Evolutionary conservation across 371 early-diverging fungal genomes (phyloP).

Genomic region (Mortierella sp.): DNA sequence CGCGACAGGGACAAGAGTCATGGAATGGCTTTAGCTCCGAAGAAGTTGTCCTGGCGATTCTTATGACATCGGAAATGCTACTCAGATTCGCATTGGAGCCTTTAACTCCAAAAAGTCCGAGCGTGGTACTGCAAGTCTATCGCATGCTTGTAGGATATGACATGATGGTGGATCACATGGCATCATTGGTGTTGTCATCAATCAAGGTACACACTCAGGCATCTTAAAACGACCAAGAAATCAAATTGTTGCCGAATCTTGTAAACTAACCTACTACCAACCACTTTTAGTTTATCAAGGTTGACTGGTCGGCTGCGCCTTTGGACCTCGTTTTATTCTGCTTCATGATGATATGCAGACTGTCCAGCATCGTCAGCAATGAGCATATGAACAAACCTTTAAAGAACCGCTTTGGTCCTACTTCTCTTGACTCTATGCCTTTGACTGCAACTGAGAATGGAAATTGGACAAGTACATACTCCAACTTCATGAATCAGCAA

Average conservation of each 20-base stretch:
- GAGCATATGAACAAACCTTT: neutral
- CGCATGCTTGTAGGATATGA: conserved; percentile 30
- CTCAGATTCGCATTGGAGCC: conserved; percentile 36
- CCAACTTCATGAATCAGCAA: neutral
- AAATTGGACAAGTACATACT: conserved; percentile 12
- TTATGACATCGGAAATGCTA: conserved; percentile 19
- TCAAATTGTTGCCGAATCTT: too few relatives aligned
- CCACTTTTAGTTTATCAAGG: neutral
- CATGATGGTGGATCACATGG: conserved; percentile 32
- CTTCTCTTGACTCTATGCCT: neutral
- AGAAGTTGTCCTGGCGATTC: conserved; percentile 4
- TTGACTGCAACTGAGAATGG: neutral
- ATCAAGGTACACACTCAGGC: conserved; percentile 8
- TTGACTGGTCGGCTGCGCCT: conserved; percentile 12
- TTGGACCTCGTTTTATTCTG: conserved; percentile 33
- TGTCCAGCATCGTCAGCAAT: conserved; percentile 18
- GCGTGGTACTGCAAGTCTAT: conserved; percentile 4
- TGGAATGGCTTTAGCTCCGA: neutral
- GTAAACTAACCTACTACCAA: neutral
- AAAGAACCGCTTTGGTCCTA: conserved; percentile 6
- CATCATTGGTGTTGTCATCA: conserved; percentile 25
- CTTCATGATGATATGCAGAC: conserved; percentile 25
- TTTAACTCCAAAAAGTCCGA: conserved; percentile 1
- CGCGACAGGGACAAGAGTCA: neutral
- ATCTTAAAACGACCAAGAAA: neutral